Evolutionary conservation across 1,284 basidiomycete genomes (phyloP).

Genomic region (Ceratobasidium sp.): DNA sequence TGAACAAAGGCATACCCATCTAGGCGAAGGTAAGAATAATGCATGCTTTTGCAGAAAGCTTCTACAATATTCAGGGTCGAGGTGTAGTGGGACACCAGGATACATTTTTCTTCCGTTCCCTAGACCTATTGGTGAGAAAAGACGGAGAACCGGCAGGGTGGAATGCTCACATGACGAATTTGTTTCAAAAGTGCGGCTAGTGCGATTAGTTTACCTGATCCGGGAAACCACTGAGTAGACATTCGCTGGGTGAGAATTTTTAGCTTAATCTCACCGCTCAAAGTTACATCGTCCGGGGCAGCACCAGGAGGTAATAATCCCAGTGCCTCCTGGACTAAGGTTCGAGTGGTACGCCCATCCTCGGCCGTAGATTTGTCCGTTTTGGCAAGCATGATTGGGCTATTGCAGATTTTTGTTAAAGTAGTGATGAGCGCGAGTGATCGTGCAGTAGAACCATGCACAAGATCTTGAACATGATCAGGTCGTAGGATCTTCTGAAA

Average conservation of each 20-base stretch:
- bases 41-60: conserved; percentile 81
- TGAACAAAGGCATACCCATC: conserved; percentile 75
- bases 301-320: conserved; percentile 75
- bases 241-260: background rate
- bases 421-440: conserved; percentile 86
- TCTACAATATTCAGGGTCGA: conserved; percentile 94
- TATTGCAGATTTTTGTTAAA: conserved; percentile 93
- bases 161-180: conserved; percentile 69
- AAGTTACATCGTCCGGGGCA: conserved; percentile 75
- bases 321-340: conserved; percentile 72
- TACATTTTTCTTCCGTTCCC: conserved; percentile 92
- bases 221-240: background rate
- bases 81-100: conserved; percentile 91
- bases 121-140: conserved; percentile 52
- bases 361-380: conserved; percentile 75
- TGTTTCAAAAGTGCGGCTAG: conserved; percentile 79
- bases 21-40: conserved; percentile 86
- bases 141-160: background rate
- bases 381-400: conserved; percentile 80
- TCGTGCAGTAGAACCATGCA: conserved; percentile 78
- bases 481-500: conserved; percentile 82
- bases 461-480: conserved; percentile 74
- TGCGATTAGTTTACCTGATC: conserved; percentile 83
- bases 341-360: conserved; percentile 61
- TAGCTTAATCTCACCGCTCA: conserved; percentile 72